These are phyloP conservation scores for Moricandia arvensis DNA, from an alignment of 345 rosid genomes.

Conservation along the genomic window DNA sequence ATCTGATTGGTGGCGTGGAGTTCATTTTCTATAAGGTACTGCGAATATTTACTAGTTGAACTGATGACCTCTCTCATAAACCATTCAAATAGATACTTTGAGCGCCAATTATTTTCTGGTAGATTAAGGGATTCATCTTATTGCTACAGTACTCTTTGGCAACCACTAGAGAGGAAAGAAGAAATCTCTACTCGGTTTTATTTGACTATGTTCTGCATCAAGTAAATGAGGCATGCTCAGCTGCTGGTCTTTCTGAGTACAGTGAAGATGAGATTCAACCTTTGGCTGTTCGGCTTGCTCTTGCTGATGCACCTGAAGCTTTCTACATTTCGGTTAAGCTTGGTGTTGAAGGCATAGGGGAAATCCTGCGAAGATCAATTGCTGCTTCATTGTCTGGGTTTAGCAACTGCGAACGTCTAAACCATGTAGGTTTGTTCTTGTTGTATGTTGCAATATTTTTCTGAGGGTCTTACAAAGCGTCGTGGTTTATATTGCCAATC, in stretches of 20 bases:
- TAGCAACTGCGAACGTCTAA: slow-evolving; percentile 74
- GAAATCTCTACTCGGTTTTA: slow-evolving; percentile 82
- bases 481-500: neutral
- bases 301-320: slow-evolving; percentile 96
- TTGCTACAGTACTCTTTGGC: slow-evolving; percentile 85
- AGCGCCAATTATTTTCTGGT: neutral
- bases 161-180: slow-evolving; percentile 81
- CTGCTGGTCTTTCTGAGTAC: slow-evolving; percentile 83
- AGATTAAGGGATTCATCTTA: slow-evolving; percentile 15
- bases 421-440: slow-evolving; percentile 49
- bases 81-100: too few species aligned
- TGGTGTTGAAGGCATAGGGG: too few species aligned
- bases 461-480: slow-evolving; percentile 3
- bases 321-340: slow-evolving; percentile 31
- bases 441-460: slow-evolving; percentile 11
- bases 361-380: too few species aligned
- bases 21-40: slow-evolving; percentile 86
- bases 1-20: slow-evolving; percentile 91
- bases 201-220: slow-evolving; percentile 84
- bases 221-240: slow-evolving; percentile 74
- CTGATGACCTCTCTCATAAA: too few species aligned
- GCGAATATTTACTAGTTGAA: neutral
- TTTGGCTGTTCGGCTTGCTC: slow-evolving; percentile 70
- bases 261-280: slow-evolving; percentile 84
- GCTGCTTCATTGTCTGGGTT: slow-evolving; percentile 31